These are phyloP conservation scores for Dioscorea dumetorum DNA, from an alignment of 106 monocot species.

Conservation along the genomic window DNA sequence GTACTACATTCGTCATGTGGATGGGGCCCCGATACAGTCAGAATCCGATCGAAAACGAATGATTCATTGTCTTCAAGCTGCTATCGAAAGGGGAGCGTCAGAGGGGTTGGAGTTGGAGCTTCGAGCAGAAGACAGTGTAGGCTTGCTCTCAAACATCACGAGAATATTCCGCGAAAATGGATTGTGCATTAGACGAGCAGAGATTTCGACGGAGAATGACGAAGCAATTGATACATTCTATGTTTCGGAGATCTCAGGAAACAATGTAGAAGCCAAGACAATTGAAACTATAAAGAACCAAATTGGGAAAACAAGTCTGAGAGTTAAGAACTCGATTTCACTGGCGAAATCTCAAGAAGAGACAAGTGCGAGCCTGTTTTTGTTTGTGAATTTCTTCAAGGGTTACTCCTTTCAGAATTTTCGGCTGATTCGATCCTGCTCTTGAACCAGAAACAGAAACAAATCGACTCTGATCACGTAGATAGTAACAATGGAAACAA, in stretches of 20 bases:
- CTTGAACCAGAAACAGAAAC: slow-evolving; percentile 6
- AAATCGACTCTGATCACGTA: too few species aligned
- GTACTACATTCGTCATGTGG: slow-evolving; percentile 40
- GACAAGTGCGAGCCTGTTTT: slow-evolving; percentile 11
- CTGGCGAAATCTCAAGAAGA: slow-evolving; percentile 2
- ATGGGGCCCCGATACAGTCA: slow-evolving; percentile 29
- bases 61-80: slow-evolving; percentile 34
- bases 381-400: slow-evolving; percentile 29
- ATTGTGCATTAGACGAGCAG: slow-evolving; percentile 31
- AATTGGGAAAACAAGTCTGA: slow-evolving; percentile 14
- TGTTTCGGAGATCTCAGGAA: slow-evolving; percentile 37
- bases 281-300: slow-evolving; percentile 13
- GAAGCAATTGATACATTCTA: slow-evolving; percentile 38
- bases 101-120: slow-evolving; percentile 48
- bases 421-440: slow-evolving; percentile 29
- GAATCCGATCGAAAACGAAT: slow-evolving; percentile 31
- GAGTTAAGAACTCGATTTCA: slow-evolving; percentile 23
- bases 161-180: slow-evolving; percentile 51
- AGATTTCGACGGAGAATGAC: slow-evolving; percentile 34
- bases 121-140: slow-evolving; percentile 31
- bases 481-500: too few species aligned
- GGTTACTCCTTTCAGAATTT: slow-evolving; percentile 39
- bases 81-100: slow-evolving; percentile 26
- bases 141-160: slow-evolving; percentile 51
- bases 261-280: slow-evolving; percentile 13